These are phyloP conservation scores for Pichia sorboxylosa DNA, from an alignment of 1,139 yeast species.

Conservation along the genomic window DNA sequence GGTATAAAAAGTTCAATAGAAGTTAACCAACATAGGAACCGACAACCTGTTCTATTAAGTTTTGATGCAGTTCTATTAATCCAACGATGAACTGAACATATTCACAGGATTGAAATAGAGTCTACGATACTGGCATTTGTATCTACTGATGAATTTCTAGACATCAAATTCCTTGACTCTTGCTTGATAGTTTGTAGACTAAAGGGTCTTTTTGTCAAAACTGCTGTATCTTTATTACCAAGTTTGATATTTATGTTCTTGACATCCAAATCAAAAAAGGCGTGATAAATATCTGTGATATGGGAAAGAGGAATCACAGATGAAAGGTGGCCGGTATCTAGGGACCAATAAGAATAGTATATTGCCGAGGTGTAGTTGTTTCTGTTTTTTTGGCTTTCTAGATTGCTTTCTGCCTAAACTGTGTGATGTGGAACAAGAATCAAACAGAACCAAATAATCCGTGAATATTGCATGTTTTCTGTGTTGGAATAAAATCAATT, in stretches of 20 bases:
- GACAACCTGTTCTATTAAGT: no score
- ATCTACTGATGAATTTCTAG: neutral
- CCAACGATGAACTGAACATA: no score
- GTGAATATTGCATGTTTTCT: no score
- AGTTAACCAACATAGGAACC: no score
- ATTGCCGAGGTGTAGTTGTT: conserved; percentile 15
- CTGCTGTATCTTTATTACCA: conserved; percentile 10
- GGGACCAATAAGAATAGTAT: conserved; percentile 60
- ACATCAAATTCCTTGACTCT: conserved; percentile 1
- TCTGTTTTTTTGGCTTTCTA: no score
- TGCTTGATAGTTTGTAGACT: conserved; percentile 2
- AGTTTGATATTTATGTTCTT: conserved; percentile 31
- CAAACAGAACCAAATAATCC: no score
- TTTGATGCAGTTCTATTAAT: no score
- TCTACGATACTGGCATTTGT: neutral
- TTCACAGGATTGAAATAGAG: no score
- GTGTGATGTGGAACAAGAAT: no score
- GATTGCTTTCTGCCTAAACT: no score
- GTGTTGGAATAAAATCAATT: no score
- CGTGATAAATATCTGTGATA: conserved; percentile 64
- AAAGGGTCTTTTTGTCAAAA: conserved; percentile 7
- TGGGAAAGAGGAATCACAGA: conserved; percentile 46
- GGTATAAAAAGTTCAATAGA: no score
- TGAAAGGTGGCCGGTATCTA: conserved; percentile 60
- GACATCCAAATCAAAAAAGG: conserved; percentile 54